phyloP scores from a whole-genome alignment of 441 rosid genomes.

The Bruguiera hainesii region DNA sequence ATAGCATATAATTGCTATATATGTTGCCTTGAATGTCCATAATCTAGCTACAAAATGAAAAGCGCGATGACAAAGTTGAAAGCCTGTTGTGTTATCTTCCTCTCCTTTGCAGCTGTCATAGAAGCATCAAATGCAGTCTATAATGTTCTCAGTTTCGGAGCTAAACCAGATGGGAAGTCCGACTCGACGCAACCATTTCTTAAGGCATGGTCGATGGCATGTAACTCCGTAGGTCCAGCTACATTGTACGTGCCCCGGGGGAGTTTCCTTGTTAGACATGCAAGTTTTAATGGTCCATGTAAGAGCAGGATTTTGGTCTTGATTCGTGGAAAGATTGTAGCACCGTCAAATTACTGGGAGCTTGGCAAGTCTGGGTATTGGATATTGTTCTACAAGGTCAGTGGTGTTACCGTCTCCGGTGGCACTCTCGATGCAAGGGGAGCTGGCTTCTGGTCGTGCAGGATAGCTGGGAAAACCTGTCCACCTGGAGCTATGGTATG shows the following conservation, averaged over 20 bases:
- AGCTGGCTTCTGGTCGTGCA: constrained; percentile 56
- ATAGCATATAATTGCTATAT: too few species aligned
- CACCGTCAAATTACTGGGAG: constrained; percentile 44
- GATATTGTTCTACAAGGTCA: constrained; percentile 44
- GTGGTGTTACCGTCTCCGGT: constrained; percentile 43
- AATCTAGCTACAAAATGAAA: too few species aligned
- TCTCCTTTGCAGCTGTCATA: background rate
- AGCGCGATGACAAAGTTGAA: too few species aligned
- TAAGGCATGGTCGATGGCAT: constrained; percentile 56
- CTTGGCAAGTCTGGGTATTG: constrained; percentile 40
- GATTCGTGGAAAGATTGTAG: constrained; percentile 53
- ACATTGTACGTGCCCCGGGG: constrained; percentile 57
- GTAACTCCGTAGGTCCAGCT: constrained; percentile 42
- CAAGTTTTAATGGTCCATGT: constrained; percentile 54
- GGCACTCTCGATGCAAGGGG: constrained; percentile 60
- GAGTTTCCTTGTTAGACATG: constrained; percentile 36
- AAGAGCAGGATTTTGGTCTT: constrained; percentile 32
- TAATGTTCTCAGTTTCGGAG: constrained; percentile 54
- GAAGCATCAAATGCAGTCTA: constrained; percentile 12
- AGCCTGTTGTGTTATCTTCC: background rate
- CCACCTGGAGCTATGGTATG: constrained; percentile 66
- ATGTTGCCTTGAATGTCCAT: too few species aligned
- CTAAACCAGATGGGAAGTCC: constrained; percentile 47
- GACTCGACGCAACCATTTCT: constrained; percentile 55
- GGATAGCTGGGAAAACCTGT: constrained; percentile 46